Evolutionary conservation across 805 yeast species (phyloP).

Genomic region (Diddensiella caesifluorescens): DNA sequence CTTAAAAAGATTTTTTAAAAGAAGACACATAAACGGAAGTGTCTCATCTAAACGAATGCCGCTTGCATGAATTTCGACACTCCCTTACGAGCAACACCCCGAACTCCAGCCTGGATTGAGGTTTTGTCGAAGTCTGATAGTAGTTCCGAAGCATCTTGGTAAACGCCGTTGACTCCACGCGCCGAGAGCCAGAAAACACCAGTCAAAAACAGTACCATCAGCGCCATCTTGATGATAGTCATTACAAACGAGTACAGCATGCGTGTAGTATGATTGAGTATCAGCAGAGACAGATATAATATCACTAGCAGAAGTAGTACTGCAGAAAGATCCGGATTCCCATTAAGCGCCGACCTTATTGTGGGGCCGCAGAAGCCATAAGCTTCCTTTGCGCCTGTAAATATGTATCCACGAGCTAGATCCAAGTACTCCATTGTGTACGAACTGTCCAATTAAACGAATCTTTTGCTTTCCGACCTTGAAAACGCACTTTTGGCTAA

Average conservation of each 20-base stretch:
- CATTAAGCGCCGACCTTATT: conserved; percentile 10
- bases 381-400: not conserved
- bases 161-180: conserved; percentile 13
- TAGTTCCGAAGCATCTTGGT: conserved; percentile 6
- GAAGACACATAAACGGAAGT: no score
- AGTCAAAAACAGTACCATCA: conserved; percentile 3
- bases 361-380: conserved; percentile 8
- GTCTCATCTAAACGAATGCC: not conserved
- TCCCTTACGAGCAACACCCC: not conserved
- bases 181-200: conserved; percentile 13
- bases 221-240: conserved; percentile 17
- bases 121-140: conserved; percentile 7
- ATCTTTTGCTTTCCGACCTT: no score
- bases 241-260: conserved; percentile 22
- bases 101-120: not conserved
- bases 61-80: not conserved
- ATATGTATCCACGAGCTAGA: not conserved
- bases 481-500: not conserved
- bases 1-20: no score
- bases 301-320: conserved; percentile 22
- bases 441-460: not conserved
- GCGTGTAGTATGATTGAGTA: conserved; percentile 23
- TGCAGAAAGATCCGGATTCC: conserved; percentile 20
- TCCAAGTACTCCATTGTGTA: not conserved
- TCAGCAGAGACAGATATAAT: conserved; percentile 23